Percentiles rank a stretch among this genome's conserved stretches.
phyloP scores from a whole-genome alignment of 306 rosid genomes.

The Biancaea sappan region DNA sequence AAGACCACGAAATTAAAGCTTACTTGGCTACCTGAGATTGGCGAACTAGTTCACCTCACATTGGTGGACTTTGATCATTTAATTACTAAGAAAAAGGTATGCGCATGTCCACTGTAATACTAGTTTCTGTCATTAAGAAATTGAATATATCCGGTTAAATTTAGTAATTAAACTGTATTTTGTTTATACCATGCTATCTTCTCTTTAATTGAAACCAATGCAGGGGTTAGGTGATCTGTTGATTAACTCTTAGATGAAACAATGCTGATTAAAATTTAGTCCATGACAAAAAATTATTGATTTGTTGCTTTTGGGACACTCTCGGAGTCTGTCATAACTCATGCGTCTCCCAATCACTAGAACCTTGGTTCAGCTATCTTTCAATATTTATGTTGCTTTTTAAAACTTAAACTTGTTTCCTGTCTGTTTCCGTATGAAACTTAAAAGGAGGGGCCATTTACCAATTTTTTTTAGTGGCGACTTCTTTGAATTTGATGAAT shows the following conservation, averaged over 20 bases:
- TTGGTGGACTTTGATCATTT: slow-evolving; percentile 83
- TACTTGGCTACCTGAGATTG: slow-evolving; percentile 85
- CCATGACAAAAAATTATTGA: background rate
- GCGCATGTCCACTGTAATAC: slow-evolving; percentile 13
- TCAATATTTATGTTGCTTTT: no score
- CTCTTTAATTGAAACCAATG: slow-evolving; percentile 12
- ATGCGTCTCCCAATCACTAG: background rate
- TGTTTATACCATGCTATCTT: slow-evolving; percentile 13
- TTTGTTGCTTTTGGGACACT: background rate
- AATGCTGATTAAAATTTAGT: background rate
- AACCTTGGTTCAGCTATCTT: slow-evolving; percentile 5
- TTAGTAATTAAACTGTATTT: slow-evolving; percentile 13
- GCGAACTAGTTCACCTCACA: slow-evolving; percentile 72
- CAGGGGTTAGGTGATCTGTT: background rate
- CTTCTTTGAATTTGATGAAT: background rate
- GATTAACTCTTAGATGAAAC: background rate
- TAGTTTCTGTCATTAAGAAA: slow-evolving; percentile 13
- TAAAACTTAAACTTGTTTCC: no score
- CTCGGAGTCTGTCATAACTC: background rate
- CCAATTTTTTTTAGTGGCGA: no score
- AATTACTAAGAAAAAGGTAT: slow-evolving; percentile 94
- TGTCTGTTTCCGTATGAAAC: no score
- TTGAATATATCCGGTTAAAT: background rate
- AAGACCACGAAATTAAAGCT: slow-evolving; percentile 88
- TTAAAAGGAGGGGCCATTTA: no score